These are phyloP conservation scores for Scenedesmus sp. DNA, from an alignment of 163 green algal species.

Conservation along the genomic window DNA sequence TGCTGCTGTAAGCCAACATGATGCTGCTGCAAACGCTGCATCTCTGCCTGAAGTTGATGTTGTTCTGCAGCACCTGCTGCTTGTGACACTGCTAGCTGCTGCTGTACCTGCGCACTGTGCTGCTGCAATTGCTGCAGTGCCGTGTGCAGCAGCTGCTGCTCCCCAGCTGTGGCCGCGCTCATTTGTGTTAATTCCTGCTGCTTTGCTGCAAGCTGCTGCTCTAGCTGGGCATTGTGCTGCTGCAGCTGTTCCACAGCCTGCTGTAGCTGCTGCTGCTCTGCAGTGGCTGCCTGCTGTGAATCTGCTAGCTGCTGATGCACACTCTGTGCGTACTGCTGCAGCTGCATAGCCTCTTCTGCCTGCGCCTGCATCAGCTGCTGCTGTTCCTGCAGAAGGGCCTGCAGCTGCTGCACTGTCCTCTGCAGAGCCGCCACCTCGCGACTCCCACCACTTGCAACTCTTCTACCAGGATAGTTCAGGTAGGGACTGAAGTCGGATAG, in stretches of 20 bases:
- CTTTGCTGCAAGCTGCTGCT: background rate
- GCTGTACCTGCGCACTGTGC: background rate
- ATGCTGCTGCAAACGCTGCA: background rate
- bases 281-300: background rate
- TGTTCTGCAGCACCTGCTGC: background rate
- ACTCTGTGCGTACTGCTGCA: constrained; percentile 1
- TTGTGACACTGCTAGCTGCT: background rate
- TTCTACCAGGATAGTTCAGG: background rate
- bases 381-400: background rate
- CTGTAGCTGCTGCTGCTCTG: background rate
- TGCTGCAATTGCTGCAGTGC: background rate
- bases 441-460: background rate
- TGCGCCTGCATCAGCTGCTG: background rate
- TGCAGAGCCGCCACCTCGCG: background rate
- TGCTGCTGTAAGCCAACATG: background rate
- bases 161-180: background rate
- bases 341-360: background rate
- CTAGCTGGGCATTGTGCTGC: background rate
- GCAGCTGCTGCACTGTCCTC: background rate
- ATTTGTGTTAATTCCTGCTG: background rate
- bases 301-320: background rate
- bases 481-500: background rate
- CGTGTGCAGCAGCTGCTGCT: background rate
- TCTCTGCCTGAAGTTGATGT: background rate
- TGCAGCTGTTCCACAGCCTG: background rate